These are phyloP conservation scores for Neurospora tetrasperma DNA, from an alignment of 495 filamentous ascomycete genomes.

Conservation along the genomic window DNA sequence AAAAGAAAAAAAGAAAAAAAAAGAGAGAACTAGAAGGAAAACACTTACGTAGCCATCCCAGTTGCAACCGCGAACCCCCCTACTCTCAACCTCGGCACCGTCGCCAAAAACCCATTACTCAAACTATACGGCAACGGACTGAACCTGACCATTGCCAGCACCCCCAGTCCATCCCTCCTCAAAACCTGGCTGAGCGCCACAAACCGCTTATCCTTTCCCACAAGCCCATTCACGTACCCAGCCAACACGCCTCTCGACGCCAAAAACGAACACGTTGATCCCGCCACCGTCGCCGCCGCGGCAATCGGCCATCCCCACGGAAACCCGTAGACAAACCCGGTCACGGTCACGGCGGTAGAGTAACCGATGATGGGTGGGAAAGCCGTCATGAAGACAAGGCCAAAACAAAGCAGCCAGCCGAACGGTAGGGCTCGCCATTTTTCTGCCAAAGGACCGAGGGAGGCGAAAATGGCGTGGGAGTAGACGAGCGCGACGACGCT, in stretches of 20 bases:
- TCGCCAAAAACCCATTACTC: constrained; percentile 88
- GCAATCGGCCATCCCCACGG: constrained; percentile 86
- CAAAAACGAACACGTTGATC: constrained; percentile 63
- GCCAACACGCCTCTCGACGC: constrained; percentile 68
- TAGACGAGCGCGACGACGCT: constrained; percentile 61
- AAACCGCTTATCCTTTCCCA: constrained; percentile 69
- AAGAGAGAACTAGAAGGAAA: not conserved
- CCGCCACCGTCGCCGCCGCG: constrained; percentile 67
- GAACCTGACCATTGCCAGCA: constrained; percentile 85
- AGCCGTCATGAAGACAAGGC: constrained; percentile 62
- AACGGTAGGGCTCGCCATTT: constrained; percentile 57
- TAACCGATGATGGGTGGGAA: constrained; percentile 93
- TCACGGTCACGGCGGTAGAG: constrained; percentile 71
- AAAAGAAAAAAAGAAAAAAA: not conserved
- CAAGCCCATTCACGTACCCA: constrained; percentile 64
- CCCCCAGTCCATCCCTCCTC: constrained; percentile 74
- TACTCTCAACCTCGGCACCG: constrained; percentile 77
- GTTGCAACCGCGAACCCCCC: constrained; percentile 72
- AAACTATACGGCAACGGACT: constrained; percentile 93
- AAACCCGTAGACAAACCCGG: constrained; percentile 91
- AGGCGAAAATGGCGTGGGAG: constrained; percentile 64
- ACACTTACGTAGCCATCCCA: constrained; percentile 40
- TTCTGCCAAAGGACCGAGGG: constrained; percentile 57
- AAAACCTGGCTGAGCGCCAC: constrained; percentile 50
- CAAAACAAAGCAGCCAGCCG: constrained; percentile 75